phyloP scores from a whole-genome alignment of 2,329 filamentous ascomycete genomes.

The Exophiala sp. region DNA sequence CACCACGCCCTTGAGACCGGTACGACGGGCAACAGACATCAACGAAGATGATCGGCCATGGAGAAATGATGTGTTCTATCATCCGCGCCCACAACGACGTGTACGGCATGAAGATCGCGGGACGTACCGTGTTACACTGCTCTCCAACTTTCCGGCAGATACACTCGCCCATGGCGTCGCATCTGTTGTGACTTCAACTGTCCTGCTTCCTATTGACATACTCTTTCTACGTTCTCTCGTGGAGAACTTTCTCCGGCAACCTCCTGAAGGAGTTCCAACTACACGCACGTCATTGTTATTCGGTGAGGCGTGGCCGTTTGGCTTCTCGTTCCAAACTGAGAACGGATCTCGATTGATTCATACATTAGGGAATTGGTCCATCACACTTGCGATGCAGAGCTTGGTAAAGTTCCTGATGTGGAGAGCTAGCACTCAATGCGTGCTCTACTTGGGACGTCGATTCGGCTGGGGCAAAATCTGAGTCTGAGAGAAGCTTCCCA shows the following conservation, averaged over 20 bases:
- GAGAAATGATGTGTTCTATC: constrained; percentile 7
- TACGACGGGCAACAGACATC: constrained; percentile 25
- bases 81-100: neutral
- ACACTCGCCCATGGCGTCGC: constrained; percentile 12
- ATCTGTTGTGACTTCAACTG: constrained; percentile 12
- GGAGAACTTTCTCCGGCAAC: constrained; percentile 6
- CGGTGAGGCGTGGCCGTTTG: constrained; percentile 12
- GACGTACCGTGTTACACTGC: constrained; percentile 18
- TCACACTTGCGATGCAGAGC: constrained; percentile 18
- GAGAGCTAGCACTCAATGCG: constrained; percentile 7
- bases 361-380: constrained; percentile 13
- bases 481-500: constrained; percentile 7
- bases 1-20: constrained; percentile 13
- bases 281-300: neutral
- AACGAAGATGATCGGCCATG: constrained; percentile 15
- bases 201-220: constrained; percentile 23
- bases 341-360: neutral
- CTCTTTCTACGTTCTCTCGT: constrained; percentile 16
- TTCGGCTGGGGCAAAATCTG: constrained; percentile 24
- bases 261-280: neutral
- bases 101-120: constrained; percentile 1
- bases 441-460: constrained; percentile 8
- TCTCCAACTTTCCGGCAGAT: constrained; percentile 17
- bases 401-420: constrained; percentile 17
- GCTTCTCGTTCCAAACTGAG: neutral